Percentiles rank a stretch among this genome's conserved stretches.
phyloP scores from a whole-genome alignment of 225 moss, liverwort and hornwort species.

The Physcomitrellopsis africana region DNA sequence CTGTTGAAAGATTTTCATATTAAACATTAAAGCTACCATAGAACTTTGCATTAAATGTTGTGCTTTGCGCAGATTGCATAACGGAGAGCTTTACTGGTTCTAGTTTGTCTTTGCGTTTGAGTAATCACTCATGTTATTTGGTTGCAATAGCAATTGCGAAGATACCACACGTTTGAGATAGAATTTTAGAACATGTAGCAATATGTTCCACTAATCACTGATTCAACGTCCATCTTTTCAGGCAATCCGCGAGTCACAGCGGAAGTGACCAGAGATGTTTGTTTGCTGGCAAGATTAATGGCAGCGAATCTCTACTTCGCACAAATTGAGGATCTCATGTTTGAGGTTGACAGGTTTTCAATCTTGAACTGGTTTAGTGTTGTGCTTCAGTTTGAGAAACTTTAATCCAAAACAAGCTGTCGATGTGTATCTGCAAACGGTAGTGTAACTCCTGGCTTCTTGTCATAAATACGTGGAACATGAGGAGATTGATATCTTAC shows the following conservation, averaged over 20 bases:
- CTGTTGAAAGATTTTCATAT: neutral
- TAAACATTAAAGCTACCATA: neutral
- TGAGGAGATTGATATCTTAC: neutral
- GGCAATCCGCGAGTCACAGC: conserved; percentile 83
- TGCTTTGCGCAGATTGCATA: neutral
- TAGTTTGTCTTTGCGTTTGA: neutral
- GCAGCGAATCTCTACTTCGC: conserved; percentile 78
- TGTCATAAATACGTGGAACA: neutral
- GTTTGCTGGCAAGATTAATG: conserved; percentile 83
- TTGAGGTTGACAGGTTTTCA: conserved; percentile 57
- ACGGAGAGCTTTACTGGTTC: neutral
- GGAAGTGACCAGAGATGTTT: conserved; percentile 82
- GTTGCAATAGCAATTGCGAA: neutral
- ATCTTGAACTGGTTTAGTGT: conserved; percentile 1
- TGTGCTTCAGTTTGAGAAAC: conserved; percentile 2
- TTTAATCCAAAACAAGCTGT: neutral
- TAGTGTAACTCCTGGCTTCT: neutral
- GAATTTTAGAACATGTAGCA: neutral
- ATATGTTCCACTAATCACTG: neutral
- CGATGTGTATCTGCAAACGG: neutral
- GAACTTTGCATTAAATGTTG: neutral
- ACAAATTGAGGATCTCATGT: conserved; percentile 86
- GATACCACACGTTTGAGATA: neutral
- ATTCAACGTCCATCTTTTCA: conserved; percentile 27
- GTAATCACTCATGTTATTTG: neutral